Conservation (phyloP, 2,329 filamentous ascomycete species). For the Penicillium sp. region DNA sequence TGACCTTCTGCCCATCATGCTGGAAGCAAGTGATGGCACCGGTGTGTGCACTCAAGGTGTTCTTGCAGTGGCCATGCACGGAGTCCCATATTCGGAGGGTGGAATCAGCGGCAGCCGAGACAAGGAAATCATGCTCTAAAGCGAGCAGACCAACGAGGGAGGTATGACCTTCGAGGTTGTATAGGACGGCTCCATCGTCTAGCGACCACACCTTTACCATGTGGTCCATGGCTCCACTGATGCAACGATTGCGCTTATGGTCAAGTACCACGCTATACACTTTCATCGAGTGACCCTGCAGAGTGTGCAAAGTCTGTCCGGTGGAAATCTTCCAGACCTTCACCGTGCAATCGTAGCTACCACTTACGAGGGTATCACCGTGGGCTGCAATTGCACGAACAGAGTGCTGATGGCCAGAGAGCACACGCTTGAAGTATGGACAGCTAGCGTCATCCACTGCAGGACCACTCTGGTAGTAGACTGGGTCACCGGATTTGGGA, state of each 20-base stretch:
- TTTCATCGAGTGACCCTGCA: constrained; percentile 85
- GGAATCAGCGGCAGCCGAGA: constrained; percentile 92
- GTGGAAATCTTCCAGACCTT: constrained; percentile 97
- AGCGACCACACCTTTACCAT: constrained; percentile 97
- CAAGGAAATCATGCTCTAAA: constrained; percentile 81
- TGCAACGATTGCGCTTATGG: constrained; percentile 86
- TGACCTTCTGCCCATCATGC: constrained; percentile 94
- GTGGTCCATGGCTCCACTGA: constrained; percentile 98
- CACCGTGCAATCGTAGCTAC: constrained; percentile 93
- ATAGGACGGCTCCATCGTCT: constrained; percentile 76
- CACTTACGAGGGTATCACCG: constrained; percentile 92
- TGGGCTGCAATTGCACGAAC: constrained; percentile 94
- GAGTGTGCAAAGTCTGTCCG: constrained; percentile 77
- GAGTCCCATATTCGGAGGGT: constrained; percentile 97
- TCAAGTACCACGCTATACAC: constrained; percentile 97
- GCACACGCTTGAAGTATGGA: constrained; percentile 86
- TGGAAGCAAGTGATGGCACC: constrained; percentile 99
- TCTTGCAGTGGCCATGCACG: constrained; percentile 84
- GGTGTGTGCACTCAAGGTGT: constrained; percentile 86
- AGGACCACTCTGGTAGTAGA: constrained; percentile 75
- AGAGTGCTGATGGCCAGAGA: constrained; percentile 85
- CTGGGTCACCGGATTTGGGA: constrained; percentile 72
- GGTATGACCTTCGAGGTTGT: constrained; percentile 88
- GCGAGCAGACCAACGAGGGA: constrained; percentile 90
- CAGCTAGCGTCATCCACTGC: constrained; percentile 74